Evolutionary conservation across 2,329 filamentous ascomycete species (phyloP), one percentile per base, ranked within the genome.

Genomic region (Ceratocystis variospora): DNA sequence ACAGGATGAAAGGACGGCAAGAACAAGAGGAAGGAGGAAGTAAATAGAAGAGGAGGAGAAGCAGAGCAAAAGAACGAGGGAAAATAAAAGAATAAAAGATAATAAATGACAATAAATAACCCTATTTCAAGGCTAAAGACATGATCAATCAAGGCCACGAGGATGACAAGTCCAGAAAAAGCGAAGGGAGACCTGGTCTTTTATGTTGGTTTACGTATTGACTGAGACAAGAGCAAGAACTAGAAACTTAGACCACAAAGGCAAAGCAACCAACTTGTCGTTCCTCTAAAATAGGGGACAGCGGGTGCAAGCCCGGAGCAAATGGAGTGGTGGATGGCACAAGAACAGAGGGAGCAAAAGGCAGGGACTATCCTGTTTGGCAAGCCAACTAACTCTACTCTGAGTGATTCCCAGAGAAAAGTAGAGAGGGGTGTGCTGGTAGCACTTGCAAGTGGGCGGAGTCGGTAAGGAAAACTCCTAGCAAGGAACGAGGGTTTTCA

Each of bases 121-220:
- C 28, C 41, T 45, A 41, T 62, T 62, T 12, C 59, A 45, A 62
- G 59, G 59, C 59, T 22, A 62, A 12, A 62, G 59, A 45, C 33
- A 62, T 59, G 55, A 59, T 37, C 55, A 59, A 59, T 37, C 55
- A 59, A 59, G 28, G 55, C 55, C 55, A 59, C 55, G 55, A 37
- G 55, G 55, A 59, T 59, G 55, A 59, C 55, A 59, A 59, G 55
- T 31, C 5, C 17, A 59, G 10, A 37, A 37, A 59, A 55, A 15
- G 55, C 25, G 55, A 59, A 59, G 55, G 55, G 55, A 59, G 55
- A 37, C 59, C 59, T 44, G 59, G 59, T 62, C 41, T 62, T 59
- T 59, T 59, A 59, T 59, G 55, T 59, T 59, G 55, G 28, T 59
- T 57, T 6, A 59, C 55, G 31, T 59, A 31, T 19, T 53, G 48